These are phyloP conservation scores for Blastobotrys illinoisensis DNA, from an alignment of 1,139 yeast genomes.

Conservation along the genomic window DNA sequence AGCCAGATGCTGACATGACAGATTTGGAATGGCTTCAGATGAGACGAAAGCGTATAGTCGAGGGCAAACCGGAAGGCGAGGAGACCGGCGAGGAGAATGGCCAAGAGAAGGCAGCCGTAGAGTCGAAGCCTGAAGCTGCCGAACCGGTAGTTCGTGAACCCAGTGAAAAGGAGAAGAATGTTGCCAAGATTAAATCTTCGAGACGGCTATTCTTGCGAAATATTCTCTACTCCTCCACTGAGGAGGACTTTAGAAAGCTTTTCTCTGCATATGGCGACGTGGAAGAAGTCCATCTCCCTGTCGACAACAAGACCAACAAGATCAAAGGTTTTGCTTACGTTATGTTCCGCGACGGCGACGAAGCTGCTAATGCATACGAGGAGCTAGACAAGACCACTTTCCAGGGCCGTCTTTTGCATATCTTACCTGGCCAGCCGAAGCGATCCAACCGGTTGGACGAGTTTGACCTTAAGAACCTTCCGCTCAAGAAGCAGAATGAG, in stretches of 20 bases:
- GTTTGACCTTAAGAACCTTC: conserved; percentile 82
- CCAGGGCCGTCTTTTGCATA: conserved; percentile 90
- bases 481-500: conserved; percentile 85
- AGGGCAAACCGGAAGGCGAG: conserved; percentile 36
- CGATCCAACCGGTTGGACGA: conserved; percentile 78
- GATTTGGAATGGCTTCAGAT: conserved; percentile 87
- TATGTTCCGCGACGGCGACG: conserved; percentile 57
- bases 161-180: conserved; percentile 42
- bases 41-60: conserved; percentile 69
- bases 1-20: conserved; percentile 39
- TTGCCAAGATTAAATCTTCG: conserved; percentile 54
- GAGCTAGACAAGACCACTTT: conserved; percentile 81
- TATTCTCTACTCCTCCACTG: conserved; percentile 72
- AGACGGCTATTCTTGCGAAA: conserved; percentile 88
- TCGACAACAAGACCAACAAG: conserved; percentile 83
- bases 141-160: conserved; percentile 4
- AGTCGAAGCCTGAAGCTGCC: conserved; percentile 9
- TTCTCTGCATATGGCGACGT: conserved; percentile 44
- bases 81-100: conserved; percentile 18
- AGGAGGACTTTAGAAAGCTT: conserved; percentile 63
- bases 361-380: conserved; percentile 71
- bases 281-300: conserved; percentile 72
- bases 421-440: conserved; percentile 78
- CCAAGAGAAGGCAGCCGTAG: conserved; percentile 4
- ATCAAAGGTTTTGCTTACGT: conserved; percentile 93